Evolutionary conservation across 306 rosid genomes (phyloP), one percentile per base, ranked within the genome.

Genomic region (Leucaena leucocephala): DNA sequence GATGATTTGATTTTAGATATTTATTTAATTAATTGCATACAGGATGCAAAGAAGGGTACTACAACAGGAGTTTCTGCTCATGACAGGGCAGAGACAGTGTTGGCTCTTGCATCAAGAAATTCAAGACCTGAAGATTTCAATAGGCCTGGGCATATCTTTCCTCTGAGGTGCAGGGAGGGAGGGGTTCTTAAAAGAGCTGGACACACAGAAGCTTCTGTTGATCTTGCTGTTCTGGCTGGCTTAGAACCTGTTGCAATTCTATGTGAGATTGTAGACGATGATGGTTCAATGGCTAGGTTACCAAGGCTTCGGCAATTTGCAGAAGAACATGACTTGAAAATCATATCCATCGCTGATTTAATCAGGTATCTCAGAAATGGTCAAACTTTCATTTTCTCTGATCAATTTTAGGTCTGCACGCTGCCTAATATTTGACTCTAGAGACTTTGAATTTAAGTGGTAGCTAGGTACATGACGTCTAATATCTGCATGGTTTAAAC

Each of bases 221-320:
- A 90, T 78, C 97, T 92, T 80, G 88, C 92, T 16, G 72, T 86
- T 77, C 82, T 88, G 73, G 97, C 95, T 74, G 92, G 92, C 38
- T 75, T 88, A 45, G 88, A 86, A 7, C 93, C 93, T 5, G 90
- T 78, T 7, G 91, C 89, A 33, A 79, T 90, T 83, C 83, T 90
- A 62, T 90, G 95, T 78, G 97, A 92, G 82, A 74, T 92, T 72
- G 95, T 92, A 27, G 97, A 88, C 55, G 95, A 90, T 77, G 95
- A 92, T 34, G 97, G 93, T 75, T 90, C 95, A 54, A 90, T 92
- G 97, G 97, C 97, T 49, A 87, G 97, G 76, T 80, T 92, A 71
- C 91, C 93, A 3, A 81, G 75, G 81, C 94, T 90, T 71, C 86
- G 86, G 7, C 68, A 88, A 77, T 80, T 92, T 45, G 91, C 93